Evolutionary conservation across 805 yeast species (phyloP), one percentile per base, ranked within the genome.

Genomic region (Starmerella davenportii): DNA sequence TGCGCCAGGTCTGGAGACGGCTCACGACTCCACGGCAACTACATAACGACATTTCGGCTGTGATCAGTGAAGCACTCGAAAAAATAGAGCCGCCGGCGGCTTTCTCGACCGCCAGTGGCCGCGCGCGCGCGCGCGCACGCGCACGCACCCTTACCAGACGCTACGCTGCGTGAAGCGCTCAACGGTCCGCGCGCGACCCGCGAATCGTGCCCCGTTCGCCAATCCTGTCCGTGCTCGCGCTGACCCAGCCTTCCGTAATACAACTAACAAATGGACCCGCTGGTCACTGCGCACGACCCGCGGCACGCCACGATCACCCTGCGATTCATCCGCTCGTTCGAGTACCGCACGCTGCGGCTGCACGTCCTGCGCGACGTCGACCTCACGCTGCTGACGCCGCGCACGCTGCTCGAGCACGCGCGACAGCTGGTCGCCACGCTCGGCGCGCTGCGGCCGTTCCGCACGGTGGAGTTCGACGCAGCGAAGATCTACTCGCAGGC

Each of bases 401-500:
- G 60, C 35, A 71, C 73, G 47, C 61, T 90, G 17, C 65, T 76
- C 27, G 73, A 70, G 16, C 63, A 61, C 42, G 62, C 76, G 8
- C 49, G 62, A 31, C 48, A 65, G 21, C 58, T 59, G 21, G 66
- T 72, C 33, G 55, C 63, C 30, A 68, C 76, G 4, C 66, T 72
- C 13, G 82, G 90, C 5, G 73, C 71, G 0, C 70, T 75, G 42
- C 67, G 95, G 51, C 93, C 96, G 2, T 85, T 74, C 57, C 67
- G 95, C 52, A 79, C 68, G 43, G 79, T 80, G 8, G 63, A 48
- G 5, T 50, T 51, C 36, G 79, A 87, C 53, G 65, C 85, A 0
- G 56, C 87, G 40, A 90, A 90, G 57, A 68, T 90, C 5, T 90
- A 90, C 60, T 79, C 94, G 21, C 84, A 82, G 54, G 96, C 98